Evolutionary conservation across 352 stramenopile species (phyloP), one percentile per base, ranked within the genome.

Genomic region (Phytophthora litchii): DNA sequence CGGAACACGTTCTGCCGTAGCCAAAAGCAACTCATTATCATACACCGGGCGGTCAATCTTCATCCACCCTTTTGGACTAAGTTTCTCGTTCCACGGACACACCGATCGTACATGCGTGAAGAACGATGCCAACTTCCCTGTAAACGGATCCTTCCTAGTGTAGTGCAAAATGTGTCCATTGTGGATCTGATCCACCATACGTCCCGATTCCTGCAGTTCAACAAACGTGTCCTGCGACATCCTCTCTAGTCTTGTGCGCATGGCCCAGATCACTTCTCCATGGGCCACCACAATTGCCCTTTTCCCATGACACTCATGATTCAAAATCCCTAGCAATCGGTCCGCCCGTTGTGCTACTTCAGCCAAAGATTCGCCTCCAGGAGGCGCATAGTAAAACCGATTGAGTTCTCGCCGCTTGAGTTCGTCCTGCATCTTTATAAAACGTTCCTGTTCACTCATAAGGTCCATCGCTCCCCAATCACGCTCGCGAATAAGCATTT

Each of bases 381-480:
- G 83, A 12, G 88, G 88, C 1, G 86, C 82, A 38, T 94, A 96
- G 64, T 95, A 96, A 49, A 96, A 94, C 2, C 86, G 76, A 62
- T 95, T 86, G 17, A 94, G 66, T 54, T 95, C 85, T 27, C 88
- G 70, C 5, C 88, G 76, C 43, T 83, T 81, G 36, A 96, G 75
- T 64, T 96, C 87, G 66, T 93, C 80, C 54, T 94, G 83, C 86
- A 96, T 94, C 70, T 93, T 96, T 49, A 86, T 67, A 47, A 93
- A 86, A 27, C 87, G 83, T 48, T 96, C 86, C 54, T 91, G 77
- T 62, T 94, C 83, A 21, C 86, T 94, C 88, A 94, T 94, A 54
- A 96, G 78, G 57, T 96, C 88, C 86, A 94, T 94, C 16, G 91
- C 79, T 10, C 88, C 86, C 88, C 88, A 96, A 60, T 96, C 88